These are phyloP conservation scores for Talaromyces trachyspermus DNA, from an alignment of 495 filamentous ascomycete genomes.

Conservation along the genomic window DNA sequence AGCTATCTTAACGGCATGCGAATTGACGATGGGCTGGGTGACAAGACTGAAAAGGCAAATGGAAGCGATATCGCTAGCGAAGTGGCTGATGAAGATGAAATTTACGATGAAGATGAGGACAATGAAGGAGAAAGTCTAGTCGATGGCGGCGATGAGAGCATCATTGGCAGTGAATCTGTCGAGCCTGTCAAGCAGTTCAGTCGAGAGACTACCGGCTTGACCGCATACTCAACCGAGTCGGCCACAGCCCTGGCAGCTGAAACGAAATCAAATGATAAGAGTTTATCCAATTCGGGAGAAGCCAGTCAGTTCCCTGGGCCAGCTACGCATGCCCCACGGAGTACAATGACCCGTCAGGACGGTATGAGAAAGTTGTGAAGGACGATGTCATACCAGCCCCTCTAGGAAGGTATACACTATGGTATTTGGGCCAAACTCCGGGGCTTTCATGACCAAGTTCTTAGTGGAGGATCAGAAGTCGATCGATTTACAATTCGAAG, in stretches of 20 bases:
- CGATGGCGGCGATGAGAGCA: conserved; percentile 52
- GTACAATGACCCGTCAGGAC: conserved; percentile 64
- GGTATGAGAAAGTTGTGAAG: conserved; percentile 77
- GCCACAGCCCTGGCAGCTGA: conserved; percentile 35
- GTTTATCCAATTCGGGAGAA: conserved; percentile 48
- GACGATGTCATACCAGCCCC: conserved; percentile 85
- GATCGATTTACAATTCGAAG: conserved; percentile 71
- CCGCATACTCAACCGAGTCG: conserved; percentile 21
- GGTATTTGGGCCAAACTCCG: conserved; percentile 74
- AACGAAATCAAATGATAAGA: conserved; percentile 42
- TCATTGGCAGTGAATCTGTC: conserved; percentile 52
- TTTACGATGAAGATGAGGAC: conserved; percentile 75
- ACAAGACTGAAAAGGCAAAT: conserved; percentile 83
- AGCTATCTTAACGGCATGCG: conserved; percentile 82
- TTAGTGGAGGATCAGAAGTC: conserved; percentile 83
- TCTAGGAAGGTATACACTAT: conserved; percentile 82
- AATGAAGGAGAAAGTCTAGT: conserved; percentile 54
- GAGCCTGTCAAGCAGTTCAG: conserved; percentile 46
- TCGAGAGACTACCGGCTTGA: conserved; percentile 62
- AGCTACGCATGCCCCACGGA: conserved; percentile 73
- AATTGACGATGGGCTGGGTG: conserved; percentile 69
- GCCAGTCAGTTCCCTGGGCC: conserved; percentile 64
- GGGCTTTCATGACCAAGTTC: conserved; percentile 75
- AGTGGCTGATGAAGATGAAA: conserved; percentile 53
- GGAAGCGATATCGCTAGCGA: conserved; percentile 50